Evolutionary conservation across 1,284 basidiomycete species (phyloP), one percentile per base, ranked within the genome.

Genomic region (Sparassis latifolia): DNA sequence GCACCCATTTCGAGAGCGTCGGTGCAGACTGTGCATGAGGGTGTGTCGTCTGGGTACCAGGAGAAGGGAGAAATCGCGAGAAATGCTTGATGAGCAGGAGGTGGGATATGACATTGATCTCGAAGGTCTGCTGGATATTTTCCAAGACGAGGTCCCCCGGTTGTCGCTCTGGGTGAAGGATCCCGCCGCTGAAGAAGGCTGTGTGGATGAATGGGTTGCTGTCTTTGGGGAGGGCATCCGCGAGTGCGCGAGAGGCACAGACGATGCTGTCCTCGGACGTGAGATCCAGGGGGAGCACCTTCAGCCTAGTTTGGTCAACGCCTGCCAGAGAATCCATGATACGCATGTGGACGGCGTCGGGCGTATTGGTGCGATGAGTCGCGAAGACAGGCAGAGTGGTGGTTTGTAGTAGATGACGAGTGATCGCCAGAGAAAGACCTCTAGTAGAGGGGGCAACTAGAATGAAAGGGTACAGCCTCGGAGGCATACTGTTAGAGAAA

Each of bases 1-100:
- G 80, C 10, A 79, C 76, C 80, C 80, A 82, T 58, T 78, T 80
- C 20, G 79, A 64, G 6, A 71, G 70, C n/a, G 51, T 54, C 2
- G 58, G 42, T 10, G 64, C n/a, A 3, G 42, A 12, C 10, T 49
- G 38, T 9, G 42, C 44, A 33, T 20, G 20, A 10, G 12, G 30
- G 28, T 10, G 27, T 9, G 47, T 20, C 5, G 41, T 53, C 20
- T 20, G 20, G 20, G 20, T 20, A 20, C 20, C 20, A 2, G 47
- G 42, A n/a, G 59, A 51, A 5, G 76, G 76, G 29, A 83, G 72
- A 66, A 82, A 84, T 41, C 66, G 73, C 31, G 74, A 74, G 61
- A 82, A 83, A 60, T 82, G 77, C 61, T 82, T 82, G 68, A 82
- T 79, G 57, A 79, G 69, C 45, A 82, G 72, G 37, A 82, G 66